These are phyloP conservation scores for Pelargonium citronellum DNA, from an alignment of 441 rosid species.

Conservation along the genomic window DNA sequence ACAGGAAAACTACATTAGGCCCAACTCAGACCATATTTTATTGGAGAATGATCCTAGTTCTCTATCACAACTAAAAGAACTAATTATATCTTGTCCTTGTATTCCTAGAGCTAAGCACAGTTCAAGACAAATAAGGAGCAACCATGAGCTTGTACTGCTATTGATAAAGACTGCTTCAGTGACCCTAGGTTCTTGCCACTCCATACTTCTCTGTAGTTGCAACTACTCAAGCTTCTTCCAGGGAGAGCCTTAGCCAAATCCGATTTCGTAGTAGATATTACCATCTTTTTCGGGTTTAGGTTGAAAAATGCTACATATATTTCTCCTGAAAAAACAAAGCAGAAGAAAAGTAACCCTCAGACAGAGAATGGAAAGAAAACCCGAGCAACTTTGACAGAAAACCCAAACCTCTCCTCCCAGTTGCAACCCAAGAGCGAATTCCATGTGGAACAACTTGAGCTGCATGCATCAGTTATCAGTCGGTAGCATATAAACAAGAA, in stretches of 20 bases:
- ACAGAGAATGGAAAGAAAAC: background rate
- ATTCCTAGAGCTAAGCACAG: slow-evolving; percentile 28
- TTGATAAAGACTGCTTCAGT: slow-evolving; percentile 32
- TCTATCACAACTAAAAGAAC: too few relatives aligned
- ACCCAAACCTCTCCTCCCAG: slow-evolving; percentile 56
- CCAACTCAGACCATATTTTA: too few relatives aligned
- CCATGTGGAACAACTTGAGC: slow-evolving; percentile 41
- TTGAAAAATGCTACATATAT: slow-evolving; percentile 76
- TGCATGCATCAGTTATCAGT: slow-evolving; percentile 25
- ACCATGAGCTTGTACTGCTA: slow-evolving; percentile 46
- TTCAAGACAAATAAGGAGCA: slow-evolving; percentile 55
- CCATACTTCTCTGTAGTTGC: slow-evolving; percentile 63
- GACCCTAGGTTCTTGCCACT: slow-evolving; percentile 37
- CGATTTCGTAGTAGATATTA: slow-evolving; percentile 47
- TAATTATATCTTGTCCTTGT: too few relatives aligned
- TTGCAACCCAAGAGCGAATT: slow-evolving; percentile 78
- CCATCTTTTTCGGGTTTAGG: slow-evolving; percentile 41
- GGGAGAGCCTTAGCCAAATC: slow-evolving; percentile 51
- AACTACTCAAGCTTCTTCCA: slow-evolving; percentile 29
- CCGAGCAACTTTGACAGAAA: background rate
- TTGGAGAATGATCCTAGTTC: too few relatives aligned
- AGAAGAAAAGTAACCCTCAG: slow-evolving; percentile 5
- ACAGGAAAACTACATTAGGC: too few relatives aligned
- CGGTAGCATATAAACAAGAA: background rate
- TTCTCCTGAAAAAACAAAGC: slow-evolving; percentile 40